Evolutionary conservation across 164 flowering plant genomes (phyloP), one percentile per base, ranked within the genome.

Genomic region (Sedum album): DNA sequence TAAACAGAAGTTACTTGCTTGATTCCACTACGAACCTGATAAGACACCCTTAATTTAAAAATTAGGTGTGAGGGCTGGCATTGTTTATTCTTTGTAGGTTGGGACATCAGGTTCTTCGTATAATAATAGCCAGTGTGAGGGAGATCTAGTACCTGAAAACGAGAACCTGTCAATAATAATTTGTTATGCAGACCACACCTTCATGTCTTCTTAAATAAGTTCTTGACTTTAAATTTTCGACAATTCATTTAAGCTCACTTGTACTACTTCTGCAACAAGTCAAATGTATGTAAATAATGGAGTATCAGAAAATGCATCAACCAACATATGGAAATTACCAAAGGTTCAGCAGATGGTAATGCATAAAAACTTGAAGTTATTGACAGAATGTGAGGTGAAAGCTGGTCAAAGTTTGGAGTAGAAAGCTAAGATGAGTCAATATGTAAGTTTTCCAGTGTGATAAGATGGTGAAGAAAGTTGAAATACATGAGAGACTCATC

Each of bases 401-500:
- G 31, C 28, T 55, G 61, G 31, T 55, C 61, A 55, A 26, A 26
- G 61, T 25, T 9, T 55, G 46, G 15, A 41, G 31, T 31, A 2
- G 61, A 55, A 26, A 26, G 61, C 31, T 14, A 55, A 26, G 61
- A 25, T 26, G 61, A 25, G 31, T 55, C 61, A 26, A 10, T 1
- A 55, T 9, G 61, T 11, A 11, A 55, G 18, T 25, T 55, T 55
- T 55, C 26, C 61, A 31, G 26, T 55, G 61, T 55, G 61, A 57
- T 57, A 33, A 57, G 62, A 57, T 57, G 62, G 62, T 57, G 62
- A 57, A 57, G 33, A 57, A 57, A 57, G 62, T 57, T 57, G 33
- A 2, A 33, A 55, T 26, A 57, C 35, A 57, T 57, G 20, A 57
- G 62, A 57, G 62, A 57, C 62, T 33, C 62, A 15, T 53, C 60